A percentile compares a stretch with the other conserved stretches of the same genome.
phyloP scores from a whole-genome alignment of 306 rosid genomes.

The Dryas drummondii region DNA sequence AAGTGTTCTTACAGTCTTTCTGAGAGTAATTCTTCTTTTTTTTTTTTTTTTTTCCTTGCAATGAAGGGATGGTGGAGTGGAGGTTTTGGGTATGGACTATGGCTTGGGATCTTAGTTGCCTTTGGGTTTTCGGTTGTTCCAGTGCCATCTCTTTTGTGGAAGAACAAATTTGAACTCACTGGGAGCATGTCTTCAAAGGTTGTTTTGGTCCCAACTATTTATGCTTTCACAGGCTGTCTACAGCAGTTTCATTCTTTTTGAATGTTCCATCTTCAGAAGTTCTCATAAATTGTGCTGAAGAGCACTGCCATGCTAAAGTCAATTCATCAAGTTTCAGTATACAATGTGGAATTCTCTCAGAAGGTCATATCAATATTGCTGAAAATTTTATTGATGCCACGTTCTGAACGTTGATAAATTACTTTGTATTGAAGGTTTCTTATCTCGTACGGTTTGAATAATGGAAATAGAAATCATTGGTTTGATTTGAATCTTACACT shows the following conservation, averaged over 20 bases:
- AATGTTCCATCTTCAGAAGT: slow-evolving; percentile 1
- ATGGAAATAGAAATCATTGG: background rate
- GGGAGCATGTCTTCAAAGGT: slow-evolving; percentile 69
- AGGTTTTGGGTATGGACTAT: slow-evolving; percentile 90
- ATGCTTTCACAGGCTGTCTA: background rate
- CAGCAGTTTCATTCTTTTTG: background rate
- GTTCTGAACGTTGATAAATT: background rate
- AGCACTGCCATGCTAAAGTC: background rate
- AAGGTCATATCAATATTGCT: background rate
- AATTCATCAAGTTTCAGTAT: background rate
- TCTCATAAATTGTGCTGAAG: background rate
- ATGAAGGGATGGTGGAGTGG: slow-evolving; percentile 97
- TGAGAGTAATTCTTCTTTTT: slow-evolving; percentile 14
- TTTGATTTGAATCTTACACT: background rate
- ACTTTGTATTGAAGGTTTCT: background rate
- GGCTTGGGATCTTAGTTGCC: slow-evolving; percentile 89
- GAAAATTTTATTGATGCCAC: background rate
- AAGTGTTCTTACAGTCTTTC: slow-evolving; percentile 2
- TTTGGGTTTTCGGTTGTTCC: slow-evolving; percentile 86
- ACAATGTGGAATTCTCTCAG: background rate
- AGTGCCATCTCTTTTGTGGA: slow-evolving; percentile 76
- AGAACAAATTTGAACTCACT: slow-evolving; percentile 58
- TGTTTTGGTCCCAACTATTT: slow-evolving; percentile 24
- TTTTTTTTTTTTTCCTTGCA: slow-evolving; percentile 17
- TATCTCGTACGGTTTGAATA: background rate